Base-by-base conservation (phyloP, 371 early-diverging fungal genomes). In the Syncephalis plumigaleata region DNA sequence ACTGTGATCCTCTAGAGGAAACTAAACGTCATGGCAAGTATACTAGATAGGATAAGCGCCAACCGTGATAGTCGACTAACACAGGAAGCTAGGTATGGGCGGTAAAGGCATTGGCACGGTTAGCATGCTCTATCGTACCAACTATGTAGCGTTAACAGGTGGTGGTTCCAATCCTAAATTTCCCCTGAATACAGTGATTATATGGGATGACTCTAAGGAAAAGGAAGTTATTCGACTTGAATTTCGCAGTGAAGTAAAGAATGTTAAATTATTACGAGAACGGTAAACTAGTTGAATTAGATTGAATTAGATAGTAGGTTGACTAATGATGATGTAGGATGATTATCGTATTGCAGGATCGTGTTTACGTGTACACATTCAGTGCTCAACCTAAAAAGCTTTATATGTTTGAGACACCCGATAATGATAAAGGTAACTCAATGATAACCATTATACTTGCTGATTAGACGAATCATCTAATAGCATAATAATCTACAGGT, bases 51-150 rank as follows among this genome's bases (percentile, higher is more conserved):
- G n/a, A n/a, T n/a, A n/a, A n/a, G n/a, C n/a, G n/a, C n/a, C n/a
- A n/a, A n/a, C n/a, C n/a, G n/a, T n/a, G n/a, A n/a, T n/a, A n/a
- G n/a, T n/a, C n/a, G n/a, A n/a, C n/a, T n/a, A n/a, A n/a, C n/a
- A n/a, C n/a, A 26, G 9, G 20, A 45, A 48, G 40, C 18, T 66
- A 81, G 87, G 81, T 53, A 77, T 82, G 38, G 77, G 75, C 40
- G 84, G 82, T 50, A 89, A 89, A 15, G 93, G 92, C 2, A 83
- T 93, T 48, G 84, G 82, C 9, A 71, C 89, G 8, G 87, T 90
- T 1, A 91, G 91, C 54, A 95, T 97, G 96, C 70, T 95, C 9
- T 94, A 91, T 61, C 78, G 86, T 8, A 90, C 91, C 44, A 86
- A 84, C 45, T 79, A 89, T 48, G 72, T 97, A 23, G 96, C 94